Percentiles rank a stretch among this genome's conserved stretches.
Conservation (phyloP, 2,329 filamentous ascomycete genomes). For the Penicillium sp. region DNA sequence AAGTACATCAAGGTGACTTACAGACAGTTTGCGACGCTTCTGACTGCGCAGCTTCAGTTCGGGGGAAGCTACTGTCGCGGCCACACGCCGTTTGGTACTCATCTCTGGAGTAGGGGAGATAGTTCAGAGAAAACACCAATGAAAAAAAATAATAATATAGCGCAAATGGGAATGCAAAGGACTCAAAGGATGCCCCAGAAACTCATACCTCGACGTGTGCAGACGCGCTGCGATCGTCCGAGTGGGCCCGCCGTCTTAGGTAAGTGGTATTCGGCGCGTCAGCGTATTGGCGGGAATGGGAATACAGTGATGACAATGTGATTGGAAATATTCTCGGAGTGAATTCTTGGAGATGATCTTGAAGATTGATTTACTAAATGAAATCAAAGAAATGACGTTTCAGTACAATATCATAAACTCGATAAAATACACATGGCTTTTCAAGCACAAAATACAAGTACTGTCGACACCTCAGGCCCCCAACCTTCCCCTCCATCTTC, state of each 20-base stretch:
- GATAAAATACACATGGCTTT: not conserved
- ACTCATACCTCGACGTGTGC: slow-evolving; percentile 20
- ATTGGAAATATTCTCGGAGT: not conserved
- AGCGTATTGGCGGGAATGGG: not conserved
- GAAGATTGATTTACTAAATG: not conserved
- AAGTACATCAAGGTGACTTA: slow-evolving; percentile 44
- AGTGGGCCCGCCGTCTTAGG: slow-evolving; percentile 13
- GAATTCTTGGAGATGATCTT: not conserved
- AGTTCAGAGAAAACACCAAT: not conserved
- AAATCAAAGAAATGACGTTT: too few relatives aligned
- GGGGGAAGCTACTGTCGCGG: slow-evolving; percentile 45
- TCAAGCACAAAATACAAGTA: not conserved
- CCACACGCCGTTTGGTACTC: slow-evolving; percentile 58
- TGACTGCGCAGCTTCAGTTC: slow-evolving; percentile 55
- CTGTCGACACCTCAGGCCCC: slow-evolving; percentile 13
- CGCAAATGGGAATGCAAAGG: not conserved
- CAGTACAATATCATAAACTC: not conserved
- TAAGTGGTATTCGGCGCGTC: slow-evolving; percentile 8
- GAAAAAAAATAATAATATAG: not conserved
- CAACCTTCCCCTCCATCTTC: slow-evolving; percentile 8
- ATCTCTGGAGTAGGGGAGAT: slow-evolving; percentile 18
- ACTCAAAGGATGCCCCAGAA: not conserved
- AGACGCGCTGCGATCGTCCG: slow-evolving; percentile 17
- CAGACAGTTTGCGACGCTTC: slow-evolving; percentile 61
- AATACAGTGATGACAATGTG: not conserved